These are phyloP conservation scores for Exophiala phaeomuriformis DNA, from an alignment of 2,329 filamentous ascomycete genomes.

Conservation along the genomic window DNA sequence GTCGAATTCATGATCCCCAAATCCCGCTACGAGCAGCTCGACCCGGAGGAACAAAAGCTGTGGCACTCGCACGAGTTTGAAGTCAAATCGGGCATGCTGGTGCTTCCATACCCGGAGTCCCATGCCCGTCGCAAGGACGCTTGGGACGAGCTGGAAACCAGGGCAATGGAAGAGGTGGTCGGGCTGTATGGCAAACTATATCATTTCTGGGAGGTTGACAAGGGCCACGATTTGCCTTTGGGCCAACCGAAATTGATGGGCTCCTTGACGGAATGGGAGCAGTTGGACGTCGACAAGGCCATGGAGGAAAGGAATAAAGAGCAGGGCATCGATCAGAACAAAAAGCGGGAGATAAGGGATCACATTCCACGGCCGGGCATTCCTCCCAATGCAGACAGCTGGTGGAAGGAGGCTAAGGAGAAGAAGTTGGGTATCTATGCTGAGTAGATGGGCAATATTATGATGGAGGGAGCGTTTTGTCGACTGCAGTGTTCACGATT, in stretches of 20 bases:
- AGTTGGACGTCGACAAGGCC: constrained; percentile 31
- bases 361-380: constrained; percentile 46
- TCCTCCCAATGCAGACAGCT: constrained; percentile 39
- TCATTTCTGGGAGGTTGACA: constrained; percentile 80
- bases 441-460: not conserved
- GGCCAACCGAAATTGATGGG: constrained; percentile 58
- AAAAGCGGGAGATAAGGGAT: constrained; percentile 49
- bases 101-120: constrained; percentile 57
- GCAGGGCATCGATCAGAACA: constrained; percentile 46
- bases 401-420: constrained; percentile 37
- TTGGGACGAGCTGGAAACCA: constrained; percentile 71
- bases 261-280: constrained; percentile 41
- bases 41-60: constrained; percentile 54
- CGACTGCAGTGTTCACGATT: no score
- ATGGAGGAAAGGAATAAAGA: constrained; percentile 48
- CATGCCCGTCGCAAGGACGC: constrained; percentile 44
- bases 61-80: constrained; percentile 53
- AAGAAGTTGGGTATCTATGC: constrained; percentile 21
- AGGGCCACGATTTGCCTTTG: constrained; percentile 46
- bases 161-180: constrained; percentile 71
- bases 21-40: constrained; percentile 58
- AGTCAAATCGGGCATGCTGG: constrained; percentile 71
- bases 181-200: constrained; percentile 75
- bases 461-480: not conserved
- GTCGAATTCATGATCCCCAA: constrained; percentile 77